A percentile compares a stretch with the other conserved stretches of the same genome.
Conservation (phyloP, 2,329 filamentous ascomycete genomes). For the Sclerotinia sclerotiorum region DNA sequence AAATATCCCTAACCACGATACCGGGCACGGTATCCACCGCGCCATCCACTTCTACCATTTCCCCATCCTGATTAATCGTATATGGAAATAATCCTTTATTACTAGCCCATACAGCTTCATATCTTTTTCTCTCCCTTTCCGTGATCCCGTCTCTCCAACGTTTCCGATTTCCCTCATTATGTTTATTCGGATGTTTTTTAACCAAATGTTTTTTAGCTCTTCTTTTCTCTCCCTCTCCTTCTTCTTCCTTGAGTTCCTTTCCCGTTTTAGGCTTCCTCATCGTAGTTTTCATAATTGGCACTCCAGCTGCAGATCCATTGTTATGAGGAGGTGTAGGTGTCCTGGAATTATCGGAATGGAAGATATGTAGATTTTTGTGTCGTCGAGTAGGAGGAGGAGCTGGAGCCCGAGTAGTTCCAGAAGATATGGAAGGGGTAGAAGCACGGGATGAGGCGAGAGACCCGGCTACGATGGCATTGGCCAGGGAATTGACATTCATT, state of each 20-base stretch:
- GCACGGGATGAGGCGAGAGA: conserved; percentile 66
- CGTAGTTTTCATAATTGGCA: conserved; percentile 6
- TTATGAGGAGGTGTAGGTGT: conserved; percentile 5
- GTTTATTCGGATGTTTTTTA: conserved; percentile 67
- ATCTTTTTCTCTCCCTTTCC: conserved; percentile 70
- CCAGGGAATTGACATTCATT: conserved; percentile 63
- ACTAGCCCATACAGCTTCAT: conserved; percentile 82
- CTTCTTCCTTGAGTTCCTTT: conserved; percentile 55
- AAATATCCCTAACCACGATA: conserved; percentile 64
- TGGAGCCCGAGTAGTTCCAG: conserved; percentile 26
- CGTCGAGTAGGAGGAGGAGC: conserved; percentile 38
- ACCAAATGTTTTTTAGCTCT: conserved; percentile 55
- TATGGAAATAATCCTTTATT: conserved; percentile 65
- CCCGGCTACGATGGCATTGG: conserved; percentile 73
- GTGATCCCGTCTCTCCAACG: conserved; percentile 77
- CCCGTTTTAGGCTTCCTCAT: conserved; percentile 58
- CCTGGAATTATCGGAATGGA: conserved; percentile 35
- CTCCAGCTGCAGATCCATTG: neutral
- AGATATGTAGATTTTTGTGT: conserved; percentile 43
- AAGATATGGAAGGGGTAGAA: conserved; percentile 41
- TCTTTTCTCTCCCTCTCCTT: conserved; percentile 53
- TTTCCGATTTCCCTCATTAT: conserved; percentile 72
- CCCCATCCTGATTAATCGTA: conserved; percentile 72
- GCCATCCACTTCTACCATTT: conserved; percentile 64
- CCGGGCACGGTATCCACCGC: conserved; percentile 53